A percentile compares a stretch with the other conserved stretches of the same genome.
Conservation (phyloP, 106 monocot species). For the Phalaenopsis equestris region DNA sequence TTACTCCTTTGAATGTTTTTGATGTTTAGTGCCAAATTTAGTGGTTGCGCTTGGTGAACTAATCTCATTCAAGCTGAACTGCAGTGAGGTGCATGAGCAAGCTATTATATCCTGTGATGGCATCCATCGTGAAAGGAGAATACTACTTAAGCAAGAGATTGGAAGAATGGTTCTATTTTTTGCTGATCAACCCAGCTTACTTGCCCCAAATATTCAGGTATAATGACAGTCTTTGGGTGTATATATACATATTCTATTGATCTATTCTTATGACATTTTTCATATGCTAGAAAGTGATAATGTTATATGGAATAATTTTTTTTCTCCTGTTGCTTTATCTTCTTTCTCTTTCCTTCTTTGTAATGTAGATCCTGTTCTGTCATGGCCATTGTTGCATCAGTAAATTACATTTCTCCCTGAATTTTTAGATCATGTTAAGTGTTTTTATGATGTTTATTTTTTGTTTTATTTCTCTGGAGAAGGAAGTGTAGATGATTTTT, state of each 20-base stretch:
- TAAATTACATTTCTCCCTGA: neutral
- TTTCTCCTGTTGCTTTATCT: neutral
- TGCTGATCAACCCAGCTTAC: constrained; percentile 92
- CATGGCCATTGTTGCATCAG: neutral
- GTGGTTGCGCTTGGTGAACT: neutral
- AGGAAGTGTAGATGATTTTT: no score
- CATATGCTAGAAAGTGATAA: neutral
- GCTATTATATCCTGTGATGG: constrained; percentile 53
- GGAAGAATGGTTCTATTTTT: constrained; percentile 96
- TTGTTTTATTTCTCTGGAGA: neutral
- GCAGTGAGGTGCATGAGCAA: constrained; percentile 94
- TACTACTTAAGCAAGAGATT: constrained; percentile 94
- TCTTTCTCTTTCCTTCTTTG: neutral
- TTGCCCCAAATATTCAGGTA: constrained; percentile 99
- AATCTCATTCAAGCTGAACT: constrained; percentile 8
- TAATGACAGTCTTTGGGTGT: neutral
- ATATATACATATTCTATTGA: neutral
- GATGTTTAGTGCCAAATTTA: constrained; percentile 1
- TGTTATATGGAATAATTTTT: neutral
- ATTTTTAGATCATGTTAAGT: neutral
- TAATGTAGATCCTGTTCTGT: neutral
- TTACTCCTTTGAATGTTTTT: neutral
- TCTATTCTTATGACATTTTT: neutral
- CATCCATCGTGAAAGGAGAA: constrained; percentile 91
- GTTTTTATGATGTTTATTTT: neutral